Base-by-base conservation (phyloP, 2,329 filamentous ascomycete species). In the Pseudogymnoascus sp. region DNA sequence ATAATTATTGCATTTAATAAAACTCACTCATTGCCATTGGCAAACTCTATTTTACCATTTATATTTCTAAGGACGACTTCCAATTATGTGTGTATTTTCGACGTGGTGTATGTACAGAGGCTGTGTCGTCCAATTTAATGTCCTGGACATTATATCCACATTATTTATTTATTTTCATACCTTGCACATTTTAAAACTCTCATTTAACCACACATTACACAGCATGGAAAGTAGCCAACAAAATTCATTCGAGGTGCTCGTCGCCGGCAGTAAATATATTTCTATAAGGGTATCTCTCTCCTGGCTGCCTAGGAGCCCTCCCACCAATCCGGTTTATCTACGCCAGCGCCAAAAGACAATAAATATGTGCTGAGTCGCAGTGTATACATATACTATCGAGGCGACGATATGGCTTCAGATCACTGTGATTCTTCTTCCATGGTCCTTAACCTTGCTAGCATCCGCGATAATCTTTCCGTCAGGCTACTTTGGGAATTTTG, bases 381-480 rank as follows among this genome's bases (percentile, higher is more conserved):
- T 35, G 47, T 53, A 53, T 53, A 53, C 33, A 53, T 53, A 53
- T 53, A 28, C 9, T 20, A 53, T 53, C 18, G 47, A 53, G 47
- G 47, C 15, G 9, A 20, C 47, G 28, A 33, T 35, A 53, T 50
- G 47, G 28, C 47, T 33, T 53, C 47, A 35, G 28, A 33, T 53
- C 28, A 53, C 6, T 35, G 47, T 18, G 47, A 53, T 35, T 58
- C 37, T 58, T 36, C 57, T 38, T 38, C 57, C 43, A 58, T 61
- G 12, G 62, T 59, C 62, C 68, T 73, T 63, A 82, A 70, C 60
- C 75, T 72, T 64, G 75, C 72, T 28, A 84, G 74, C 11, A 86
- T 79, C 18, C 74, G 73, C 69, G 81, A 76, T 59, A 86, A 71
- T 37, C 79, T 77, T 61, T 75, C 71, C 4, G 81, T 82, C 63